A percentile compares a stretch with the other conserved stretches of the same genome.
These are phyloP conservation scores for Penicillium sp. DNA, from an alignment of 2,329 filamentous ascomycete species.

Conservation along the genomic window DNA sequence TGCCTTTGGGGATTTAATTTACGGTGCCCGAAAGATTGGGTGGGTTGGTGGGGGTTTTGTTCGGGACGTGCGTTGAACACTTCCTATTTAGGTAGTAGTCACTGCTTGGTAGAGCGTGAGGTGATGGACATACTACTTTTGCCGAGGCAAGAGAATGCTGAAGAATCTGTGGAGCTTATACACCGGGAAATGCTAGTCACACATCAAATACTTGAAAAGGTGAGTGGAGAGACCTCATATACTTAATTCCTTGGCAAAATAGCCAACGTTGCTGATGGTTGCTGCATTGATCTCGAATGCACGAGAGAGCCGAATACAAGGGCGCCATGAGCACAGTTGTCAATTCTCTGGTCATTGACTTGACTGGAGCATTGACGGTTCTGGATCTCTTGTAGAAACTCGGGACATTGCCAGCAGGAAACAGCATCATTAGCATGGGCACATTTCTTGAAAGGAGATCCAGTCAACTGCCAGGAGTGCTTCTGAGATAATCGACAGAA, in stretches of 20 bases:
- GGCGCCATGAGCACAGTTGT: neutral
- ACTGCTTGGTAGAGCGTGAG: neutral
- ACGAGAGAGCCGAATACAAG: neutral
- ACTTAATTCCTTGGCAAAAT: neutral
- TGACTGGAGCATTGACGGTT: neutral
- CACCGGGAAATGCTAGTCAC: neutral
- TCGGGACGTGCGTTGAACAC: neutral
- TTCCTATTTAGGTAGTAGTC: neutral
- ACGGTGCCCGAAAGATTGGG: neutral
- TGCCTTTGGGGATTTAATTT: neutral
- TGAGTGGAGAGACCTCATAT: neutral
- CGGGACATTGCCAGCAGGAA: slow-evolving; percentile 1
- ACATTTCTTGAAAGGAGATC: slow-evolving; percentile 1
- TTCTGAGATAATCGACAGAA: neutral
- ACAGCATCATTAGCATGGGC: neutral
- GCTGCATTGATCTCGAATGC: neutral
- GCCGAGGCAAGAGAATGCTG: neutral
- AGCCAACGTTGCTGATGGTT: neutral
- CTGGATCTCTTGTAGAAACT: neutral
- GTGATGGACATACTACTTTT: neutral
- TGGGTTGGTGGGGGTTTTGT: neutral
- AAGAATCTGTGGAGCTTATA: neutral
- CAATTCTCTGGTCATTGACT: neutral
- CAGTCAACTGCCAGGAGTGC: neutral
- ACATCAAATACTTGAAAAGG: neutral